These are phyloP conservation scores for Xerocomellus intermedius DNA, from an alignment of 768 basidiomycete genomes.

Conservation along the genomic window DNA sequence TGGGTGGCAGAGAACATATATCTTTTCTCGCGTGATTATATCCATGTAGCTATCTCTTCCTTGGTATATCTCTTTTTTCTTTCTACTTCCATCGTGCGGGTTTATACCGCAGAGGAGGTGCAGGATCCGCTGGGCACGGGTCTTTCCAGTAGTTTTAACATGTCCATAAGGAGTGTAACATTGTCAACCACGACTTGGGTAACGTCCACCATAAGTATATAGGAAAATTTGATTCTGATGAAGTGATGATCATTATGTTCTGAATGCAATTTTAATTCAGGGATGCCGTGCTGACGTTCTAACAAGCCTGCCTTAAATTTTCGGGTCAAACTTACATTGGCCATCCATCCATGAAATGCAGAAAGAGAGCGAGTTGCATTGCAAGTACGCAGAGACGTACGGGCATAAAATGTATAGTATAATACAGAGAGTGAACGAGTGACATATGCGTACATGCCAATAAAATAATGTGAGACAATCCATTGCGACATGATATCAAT, in stretches of 20 bases:
- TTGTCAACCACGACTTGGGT: background rate
- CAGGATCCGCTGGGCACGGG: slow-evolving; percentile 16
- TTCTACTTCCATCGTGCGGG: slow-evolving; percentile 9
- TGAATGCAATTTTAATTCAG: no score
- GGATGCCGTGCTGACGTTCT: no score
- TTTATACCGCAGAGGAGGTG: slow-evolving; percentile 5
- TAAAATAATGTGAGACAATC: background rate
- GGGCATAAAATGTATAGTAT: background rate
- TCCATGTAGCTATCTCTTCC: slow-evolving; percentile 14
- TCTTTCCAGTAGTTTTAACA: background rate
- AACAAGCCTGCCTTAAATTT: no score
- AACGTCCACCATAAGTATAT: no score
- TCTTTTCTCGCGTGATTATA: slow-evolving; percentile 5
- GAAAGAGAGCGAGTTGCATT: background rate
- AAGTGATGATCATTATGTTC: no score
- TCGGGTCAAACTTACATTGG: no score
- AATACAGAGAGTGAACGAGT: background rate
- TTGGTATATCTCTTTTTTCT: slow-evolving; percentile 1
- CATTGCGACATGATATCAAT: background rate
- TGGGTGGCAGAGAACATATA: slow-evolving; percentile 12
- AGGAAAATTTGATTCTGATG: no score
- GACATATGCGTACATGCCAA: background rate
- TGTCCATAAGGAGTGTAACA: slow-evolving; percentile 5
- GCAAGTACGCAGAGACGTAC: background rate
- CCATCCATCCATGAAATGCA: no score